Evolutionary conservation across 305 asterid species (phyloP), one percentile per base, ranked within the genome.

Genomic region (Striga hermonthica): DNA sequence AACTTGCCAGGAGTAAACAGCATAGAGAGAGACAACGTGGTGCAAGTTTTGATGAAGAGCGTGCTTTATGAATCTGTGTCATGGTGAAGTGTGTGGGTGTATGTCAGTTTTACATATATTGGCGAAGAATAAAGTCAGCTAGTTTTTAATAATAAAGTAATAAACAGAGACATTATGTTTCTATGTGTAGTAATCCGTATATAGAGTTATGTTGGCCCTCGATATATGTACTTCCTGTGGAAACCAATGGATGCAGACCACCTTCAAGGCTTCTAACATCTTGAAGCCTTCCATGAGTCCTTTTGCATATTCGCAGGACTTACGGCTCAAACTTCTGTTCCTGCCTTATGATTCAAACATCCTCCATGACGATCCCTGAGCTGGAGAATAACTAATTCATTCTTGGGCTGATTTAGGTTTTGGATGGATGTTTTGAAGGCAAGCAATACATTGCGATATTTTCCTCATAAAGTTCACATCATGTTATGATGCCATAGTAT

Each of bases 1-100:
- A 60, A 54, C 69, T 52, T 67, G 44, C 66, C 55, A 16, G 49
- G 72, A 45, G 64, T 62, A 57, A 59, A 59, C 73, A 47, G 43
- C 56, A 31, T 43, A 67, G 65, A 59, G 44, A 55, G 61, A 64
- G 65, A 64, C 68, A 64, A 14, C 39, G 54, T 71, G 70, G 60
- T 67, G 72, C 74, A 66, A 74, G 62, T 53, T 53, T 57, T 70
- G 66, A 66, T 70, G 67, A 39, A 62, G 72, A 54, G 60, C 66
- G 37, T 58, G 57, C 49, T 43, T 70, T 68, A 54, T 13, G 53
- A 68, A 64, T 47, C 31, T 48, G 73, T 64, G 58, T 57, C 58
- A 63, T 74, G 66, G 64, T 43, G 57, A 65, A 22, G 31, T 22
- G 31, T 22, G 31, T 22, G 31, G 31, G 2, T 22, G 31, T 22